Evolutionary conservation across 805 yeast genomes (phyloP).

Genomic region (Metschnikowia koreensis): DNA sequence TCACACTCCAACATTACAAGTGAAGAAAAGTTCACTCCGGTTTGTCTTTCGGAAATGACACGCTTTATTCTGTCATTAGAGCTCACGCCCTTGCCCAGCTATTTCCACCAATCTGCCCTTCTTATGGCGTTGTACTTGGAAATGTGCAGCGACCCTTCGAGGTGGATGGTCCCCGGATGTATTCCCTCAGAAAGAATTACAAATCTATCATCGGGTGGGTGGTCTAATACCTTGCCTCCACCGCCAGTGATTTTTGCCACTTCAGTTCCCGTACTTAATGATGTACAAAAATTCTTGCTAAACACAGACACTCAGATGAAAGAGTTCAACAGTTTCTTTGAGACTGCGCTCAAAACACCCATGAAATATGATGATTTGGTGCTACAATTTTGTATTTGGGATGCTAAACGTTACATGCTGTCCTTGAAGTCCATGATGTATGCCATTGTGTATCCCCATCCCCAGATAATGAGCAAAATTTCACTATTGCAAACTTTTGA

Average conservation of each 20-base stretch:
- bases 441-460: slow-evolving; percentile 34
- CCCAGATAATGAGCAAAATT: slow-evolving; percentile 13
- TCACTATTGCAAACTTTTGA: slow-evolving; percentile 7
- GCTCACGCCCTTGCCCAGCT: slow-evolving; percentile 5
- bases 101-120: slow-evolving; percentile 29
- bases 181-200: slow-evolving; percentile 12
- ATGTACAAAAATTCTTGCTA: slow-evolving; percentile 14
- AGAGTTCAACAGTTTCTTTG: slow-evolving; percentile 4
- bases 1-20: slow-evolving; percentile 25
- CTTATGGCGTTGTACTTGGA: slow-evolving; percentile 30
- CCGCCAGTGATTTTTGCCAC: slow-evolving; percentile 25
- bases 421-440: slow-evolving; percentile 31
- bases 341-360: neutral
- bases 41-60: slow-evolving; percentile 7
- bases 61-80: neutral
- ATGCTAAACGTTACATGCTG: slow-evolving; percentile 24
- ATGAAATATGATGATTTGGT: slow-evolving; percentile 24
- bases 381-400: slow-evolving; percentile 31
- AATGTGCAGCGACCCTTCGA: slow-evolving; percentile 21
- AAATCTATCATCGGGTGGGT: slow-evolving; percentile 21
- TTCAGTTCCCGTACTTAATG: slow-evolving; percentile 19
- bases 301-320: slow-evolving; percentile 8
- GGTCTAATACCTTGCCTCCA: slow-evolving; percentile 28
- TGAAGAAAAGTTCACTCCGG: slow-evolving; percentile 5
- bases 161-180: slow-evolving; percentile 28